Conservation (phyloP, 2,329 filamentous ascomycete species). For the Botryotinia calthae region DNA sequence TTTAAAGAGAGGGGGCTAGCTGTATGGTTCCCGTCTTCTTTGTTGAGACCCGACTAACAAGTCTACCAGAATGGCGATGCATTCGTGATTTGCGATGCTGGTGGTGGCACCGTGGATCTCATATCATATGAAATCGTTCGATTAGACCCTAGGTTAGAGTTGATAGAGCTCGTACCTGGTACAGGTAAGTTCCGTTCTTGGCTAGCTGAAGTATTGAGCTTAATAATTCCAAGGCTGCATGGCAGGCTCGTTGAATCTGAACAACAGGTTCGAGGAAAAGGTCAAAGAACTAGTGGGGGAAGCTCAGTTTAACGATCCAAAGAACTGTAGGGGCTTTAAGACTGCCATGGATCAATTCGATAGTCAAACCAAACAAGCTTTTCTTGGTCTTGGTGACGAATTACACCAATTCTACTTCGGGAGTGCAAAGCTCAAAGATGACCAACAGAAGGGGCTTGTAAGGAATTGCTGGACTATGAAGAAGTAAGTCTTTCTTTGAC, state of each 20-base stretch:
- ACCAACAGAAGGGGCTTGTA: slow-evolving; percentile 27
- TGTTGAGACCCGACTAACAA: neutral
- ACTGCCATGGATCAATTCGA: slow-evolving; percentile 39
- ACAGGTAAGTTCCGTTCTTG: slow-evolving; percentile 22
- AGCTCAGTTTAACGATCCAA: slow-evolving; percentile 34
- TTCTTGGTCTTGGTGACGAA: slow-evolving; percentile 30
- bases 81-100: slow-evolving; percentile 39
- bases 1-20: slow-evolving; percentile 13
- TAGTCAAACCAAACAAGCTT: slow-evolving; percentile 34
- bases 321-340: slow-evolving; percentile 31
- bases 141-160: slow-evolving; percentile 26
- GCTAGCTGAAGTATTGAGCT: neutral
- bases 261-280: slow-evolving; percentile 33
- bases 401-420: slow-evolving; percentile 32
- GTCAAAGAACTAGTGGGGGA: slow-evolving; percentile 34
- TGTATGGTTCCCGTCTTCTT: neutral
- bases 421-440: slow-evolving; percentile 31
- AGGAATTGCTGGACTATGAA: slow-evolving; percentile 28
- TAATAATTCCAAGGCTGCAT: slow-evolving; percentile 22
- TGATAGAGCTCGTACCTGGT: slow-evolving; percentile 34
- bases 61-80: slow-evolving; percentile 29
- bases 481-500: slow-evolving; percentile 18
- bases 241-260: slow-evolving; percentile 34
- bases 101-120: slow-evolving; percentile 40
- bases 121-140: slow-evolving; percentile 35